Percentiles rank a stretch among this genome's conserved stretches.
phyloP scores from a whole-genome alignment of 495 filamentous ascomycete species.

The Daldinia caldariorum region DNA sequence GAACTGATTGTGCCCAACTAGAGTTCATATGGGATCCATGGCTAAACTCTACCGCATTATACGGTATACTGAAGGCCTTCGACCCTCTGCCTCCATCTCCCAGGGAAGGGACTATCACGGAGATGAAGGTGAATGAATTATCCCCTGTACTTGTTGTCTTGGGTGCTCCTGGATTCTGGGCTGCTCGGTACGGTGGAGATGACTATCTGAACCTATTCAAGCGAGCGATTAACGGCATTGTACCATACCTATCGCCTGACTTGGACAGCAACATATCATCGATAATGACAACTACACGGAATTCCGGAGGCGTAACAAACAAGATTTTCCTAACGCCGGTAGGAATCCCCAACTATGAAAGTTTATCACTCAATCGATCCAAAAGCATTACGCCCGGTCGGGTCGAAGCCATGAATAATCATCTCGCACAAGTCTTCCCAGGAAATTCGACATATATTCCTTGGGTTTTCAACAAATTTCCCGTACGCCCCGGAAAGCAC shows the following conservation, averaged over 20 bases:
- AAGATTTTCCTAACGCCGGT: constrained; percentile 64
- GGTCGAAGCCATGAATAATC: constrained; percentile 65
- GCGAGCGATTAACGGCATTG: constrained; percentile 53
- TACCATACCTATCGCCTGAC: constrained; percentile 46
- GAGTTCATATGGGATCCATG: constrained; percentile 72
- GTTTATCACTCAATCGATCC: constrained; percentile 57
- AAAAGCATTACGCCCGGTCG: constrained; percentile 61
- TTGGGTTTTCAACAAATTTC: constrained; percentile 64
- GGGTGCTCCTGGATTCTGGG: constrained; percentile 65
- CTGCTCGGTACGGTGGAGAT: constrained; percentile 60
- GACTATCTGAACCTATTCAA: constrained; percentile 59
- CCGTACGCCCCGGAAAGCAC: constrained; percentile 40
- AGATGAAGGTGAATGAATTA: constrained; percentile 19
- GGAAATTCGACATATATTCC: constrained; percentile 58
- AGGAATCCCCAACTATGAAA: constrained; percentile 61
- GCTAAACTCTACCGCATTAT: constrained; percentile 62
- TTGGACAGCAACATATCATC: constrained; percentile 19
- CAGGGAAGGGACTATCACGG: constrained; percentile 11
- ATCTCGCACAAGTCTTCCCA: constrained; percentile 58
- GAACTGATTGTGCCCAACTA: constrained; percentile 53
- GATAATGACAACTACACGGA: constrained; percentile 7
- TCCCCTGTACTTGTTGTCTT: constrained; percentile 55
- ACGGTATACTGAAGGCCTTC: constrained; percentile 53
- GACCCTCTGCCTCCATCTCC: constrained; percentile 17
- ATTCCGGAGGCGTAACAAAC: constrained; percentile 41